Percentiles rank a stretch among this genome's conserved stretches.
phyloP scores from a whole-genome alignment of 2,329 filamentous ascomycete genomes.

The Incumbomyces lentus region DNA sequence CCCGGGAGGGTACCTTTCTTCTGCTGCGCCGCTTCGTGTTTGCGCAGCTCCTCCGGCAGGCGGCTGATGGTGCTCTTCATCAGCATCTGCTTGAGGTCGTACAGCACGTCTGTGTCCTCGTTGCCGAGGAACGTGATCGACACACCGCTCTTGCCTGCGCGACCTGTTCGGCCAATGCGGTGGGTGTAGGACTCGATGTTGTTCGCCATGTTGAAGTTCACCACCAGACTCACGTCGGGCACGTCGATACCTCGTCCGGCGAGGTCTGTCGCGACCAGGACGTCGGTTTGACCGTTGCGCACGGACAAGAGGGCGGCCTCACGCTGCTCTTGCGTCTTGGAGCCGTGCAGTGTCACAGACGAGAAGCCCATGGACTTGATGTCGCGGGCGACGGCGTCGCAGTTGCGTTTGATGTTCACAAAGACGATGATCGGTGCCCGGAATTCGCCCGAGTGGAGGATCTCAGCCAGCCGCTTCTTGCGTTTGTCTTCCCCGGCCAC shows the following conservation, averaged over 20 bases:
- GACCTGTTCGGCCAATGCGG: constrained; percentile 89
- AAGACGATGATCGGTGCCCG: constrained; percentile 92
- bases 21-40: constrained; percentile 85
- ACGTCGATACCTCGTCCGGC: constrained; percentile 98
- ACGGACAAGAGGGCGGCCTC: constrained; percentile 83
- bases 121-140: constrained; percentile 90
- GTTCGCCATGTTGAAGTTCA: constrained; percentile 98
- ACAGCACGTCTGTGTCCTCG: constrained; percentile 78
- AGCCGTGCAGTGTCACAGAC: constrained; percentile 82
- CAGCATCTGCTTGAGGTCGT: constrained; percentile 92
- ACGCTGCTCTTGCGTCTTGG: constrained; percentile 95
- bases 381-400: constrained; percentile 85
- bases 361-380: constrained; percentile 91
- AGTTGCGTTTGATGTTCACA: constrained; percentile 99
- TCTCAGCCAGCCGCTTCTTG: constrained; percentile 90
- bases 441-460: constrained; percentile 71
- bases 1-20: constrained; percentile 45
- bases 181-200: constrained; percentile 94
- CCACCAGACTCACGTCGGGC: constrained; percentile 79
- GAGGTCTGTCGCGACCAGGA: constrained; percentile 90
- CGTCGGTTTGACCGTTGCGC: constrained; percentile 67
- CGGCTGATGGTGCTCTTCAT: constrained; percentile 78
- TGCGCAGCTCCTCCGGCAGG: constrained; percentile 80
- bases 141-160: constrained; percentile 92
- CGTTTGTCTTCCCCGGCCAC: constrained; percentile 83